Conservation (phyloP, 192 early-diverging fungal genomes). For the Umbelopsis ramanniana region DNA sequence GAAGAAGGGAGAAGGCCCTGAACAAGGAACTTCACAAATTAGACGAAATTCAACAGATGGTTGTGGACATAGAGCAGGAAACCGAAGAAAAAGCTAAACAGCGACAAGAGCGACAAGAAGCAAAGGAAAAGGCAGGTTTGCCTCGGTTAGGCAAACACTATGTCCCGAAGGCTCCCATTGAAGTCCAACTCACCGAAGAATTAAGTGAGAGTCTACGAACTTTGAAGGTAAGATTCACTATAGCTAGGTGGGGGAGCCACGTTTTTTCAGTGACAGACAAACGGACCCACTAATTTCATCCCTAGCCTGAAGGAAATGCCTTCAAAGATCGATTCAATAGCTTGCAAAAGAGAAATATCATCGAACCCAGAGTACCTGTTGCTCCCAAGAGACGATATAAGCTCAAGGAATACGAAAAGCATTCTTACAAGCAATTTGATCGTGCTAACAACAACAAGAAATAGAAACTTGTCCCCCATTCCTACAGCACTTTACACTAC, state of each 20-base stretch:
- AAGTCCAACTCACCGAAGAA: constrained; percentile 58
- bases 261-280: too few relatives aligned
- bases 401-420: constrained; percentile 57
- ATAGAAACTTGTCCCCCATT: constrained; percentile 4
- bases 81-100: constrained; percentile 41
- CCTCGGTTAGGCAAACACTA: constrained; percentile 29
- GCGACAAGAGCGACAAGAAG: constrained; percentile 42
- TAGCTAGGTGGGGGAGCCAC: too few relatives aligned
- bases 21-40: constrained; percentile 55
- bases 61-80: constrained; percentile 38
- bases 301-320: constrained; percentile 64
- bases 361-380: constrained; percentile 55
- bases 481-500: too few relatives aligned
- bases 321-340: constrained; percentile 60
- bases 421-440: constrained; percentile 60
- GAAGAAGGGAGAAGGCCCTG: constrained; percentile 47
- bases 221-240: constrained; percentile 49
- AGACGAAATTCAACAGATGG: constrained; percentile 44
- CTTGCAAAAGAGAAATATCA: constrained; percentile 57
- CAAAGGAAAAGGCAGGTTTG: constrained; percentile 41
- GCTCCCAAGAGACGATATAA: constrained; percentile 48
- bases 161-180: constrained; percentile 39
- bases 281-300: too few relatives aligned
- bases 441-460: constrained; percentile 27
- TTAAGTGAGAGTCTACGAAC: constrained; percentile 53